Percentiles rank a stretch among this genome's conserved stretches.
Evolutionary conservation across 2,329 filamentous ascomycete genomes (phyloP).

Genomic region (Colletotrichum eremochloae): DNA sequence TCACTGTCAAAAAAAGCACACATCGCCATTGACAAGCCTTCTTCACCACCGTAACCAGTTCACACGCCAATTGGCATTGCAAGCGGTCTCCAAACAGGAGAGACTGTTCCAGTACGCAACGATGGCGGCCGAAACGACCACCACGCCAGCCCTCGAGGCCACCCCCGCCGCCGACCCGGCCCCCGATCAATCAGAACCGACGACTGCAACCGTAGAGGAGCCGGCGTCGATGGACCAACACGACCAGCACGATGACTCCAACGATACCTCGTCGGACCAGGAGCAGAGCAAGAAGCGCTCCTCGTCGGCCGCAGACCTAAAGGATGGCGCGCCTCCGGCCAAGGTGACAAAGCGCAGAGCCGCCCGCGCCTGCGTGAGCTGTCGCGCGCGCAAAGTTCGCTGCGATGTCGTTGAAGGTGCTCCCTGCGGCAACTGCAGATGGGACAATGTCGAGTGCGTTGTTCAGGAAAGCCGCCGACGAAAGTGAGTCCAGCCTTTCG

Average conservation of each 20-base stretch:
- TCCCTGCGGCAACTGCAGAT: constrained; percentile 88
- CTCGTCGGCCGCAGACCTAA: constrained; percentile 35
- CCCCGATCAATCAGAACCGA: constrained; percentile 31
- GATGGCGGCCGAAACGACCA: constrained; percentile 35
- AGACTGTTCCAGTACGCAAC: constrained; percentile 25
- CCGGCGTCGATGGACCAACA: constrained; percentile 18
- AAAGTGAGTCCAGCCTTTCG: constrained; percentile 72
- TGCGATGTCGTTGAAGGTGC: constrained; percentile 93
- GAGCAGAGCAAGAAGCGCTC: constrained; percentile 42
- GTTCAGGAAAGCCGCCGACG: constrained; percentile 86
- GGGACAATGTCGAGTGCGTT: constrained; percentile 83
- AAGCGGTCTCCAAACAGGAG: constrained; percentile 35
- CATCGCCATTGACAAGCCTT: not conserved
- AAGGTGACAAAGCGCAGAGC: constrained; percentile 82
- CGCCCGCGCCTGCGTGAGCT: constrained; percentile 91
- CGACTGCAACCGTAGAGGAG: constrained; percentile 19
- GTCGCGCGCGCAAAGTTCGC: constrained; percentile 88
- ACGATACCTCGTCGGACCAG: constrained; percentile 33
- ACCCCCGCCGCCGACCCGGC: constrained; percentile 22
- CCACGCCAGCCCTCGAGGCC: constrained; percentile 16
- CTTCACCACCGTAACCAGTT: not conserved
- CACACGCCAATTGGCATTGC: constrained; percentile 26
- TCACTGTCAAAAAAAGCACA: not conserved
- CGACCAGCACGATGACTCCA: constrained; percentile 33
- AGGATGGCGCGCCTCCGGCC: constrained; percentile 47